phyloP scores from a whole-genome alignment of 2,329 filamentous ascomycete species.

The Beauveria brongniartii region DNA sequence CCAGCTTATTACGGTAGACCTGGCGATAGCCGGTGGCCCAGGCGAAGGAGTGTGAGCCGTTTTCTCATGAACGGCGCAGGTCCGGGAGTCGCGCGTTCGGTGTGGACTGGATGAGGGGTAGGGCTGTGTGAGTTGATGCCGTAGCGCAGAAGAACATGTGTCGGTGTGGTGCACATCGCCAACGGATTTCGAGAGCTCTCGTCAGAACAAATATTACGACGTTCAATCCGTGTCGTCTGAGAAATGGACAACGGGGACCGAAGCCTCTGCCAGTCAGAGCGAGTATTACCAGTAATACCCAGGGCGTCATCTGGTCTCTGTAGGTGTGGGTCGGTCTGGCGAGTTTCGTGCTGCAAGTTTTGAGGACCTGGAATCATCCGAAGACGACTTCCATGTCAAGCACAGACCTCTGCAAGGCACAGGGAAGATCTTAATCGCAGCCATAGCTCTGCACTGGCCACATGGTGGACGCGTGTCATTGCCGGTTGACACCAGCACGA shows the following conservation, averaged over 20 bases:
- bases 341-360: neutral
- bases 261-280: neutral
- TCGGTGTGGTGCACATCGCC: neutral
- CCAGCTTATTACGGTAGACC: neutral
- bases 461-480: neutral
- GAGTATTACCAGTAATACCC: neutral
- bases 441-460: neutral
- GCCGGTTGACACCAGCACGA: neutral
- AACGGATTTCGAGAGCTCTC: neutral
- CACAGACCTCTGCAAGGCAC: conserved; percentile 6
- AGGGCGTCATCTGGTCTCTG: neutral
- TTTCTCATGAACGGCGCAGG: too few relatives aligned
- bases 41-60: neutral
- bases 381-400: neutral
- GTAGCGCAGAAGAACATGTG: neutral
- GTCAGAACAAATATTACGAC: too few relatives aligned
- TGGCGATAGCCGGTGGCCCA: neutral
- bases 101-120: neutral
- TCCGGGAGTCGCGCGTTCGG: neutral
- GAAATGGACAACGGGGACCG: neutral
- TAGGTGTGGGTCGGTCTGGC: neutral
- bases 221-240: neutral
- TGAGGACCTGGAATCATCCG: conserved; percentile 1
- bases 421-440: conserved; percentile 2
- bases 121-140: neutral